These are phyloP conservation scores for Candida coquimbonensis DNA, from an alignment of 805 yeast genomes.

Conservation along the genomic window DNA sequence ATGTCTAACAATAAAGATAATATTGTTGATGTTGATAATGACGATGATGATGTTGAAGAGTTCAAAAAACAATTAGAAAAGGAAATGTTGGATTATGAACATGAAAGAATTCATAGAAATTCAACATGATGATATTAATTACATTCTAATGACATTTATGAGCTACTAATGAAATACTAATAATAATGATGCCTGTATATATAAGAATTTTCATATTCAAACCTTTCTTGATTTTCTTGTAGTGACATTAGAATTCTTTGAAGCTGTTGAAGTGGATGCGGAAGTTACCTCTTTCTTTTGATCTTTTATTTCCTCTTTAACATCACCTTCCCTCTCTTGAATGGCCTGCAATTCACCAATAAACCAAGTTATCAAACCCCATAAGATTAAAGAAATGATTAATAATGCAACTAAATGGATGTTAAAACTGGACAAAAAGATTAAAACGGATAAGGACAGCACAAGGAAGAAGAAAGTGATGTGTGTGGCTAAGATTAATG, in stretches of 20 bases:
- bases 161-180: not conserved
- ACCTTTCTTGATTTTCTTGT: not conserved
- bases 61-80: slow-evolving; percentile 16
- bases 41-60: slow-evolving; percentile 16
- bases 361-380: slow-evolving; percentile 87
- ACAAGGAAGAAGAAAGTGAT: slow-evolving; percentile 64
- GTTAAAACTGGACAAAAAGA: slow-evolving; percentile 47
- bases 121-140: not conserved
- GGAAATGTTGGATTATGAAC: slow-evolving; percentile 19
- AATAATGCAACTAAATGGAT: slow-evolving; percentile 57
- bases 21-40: slow-evolving; percentile 4
- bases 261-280: not conserved
- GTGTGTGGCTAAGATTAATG: slow-evolving; percentile 84
- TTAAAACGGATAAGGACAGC: slow-evolving; percentile 48
- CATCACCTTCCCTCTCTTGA: slow-evolving; percentile 10
- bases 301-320: not conserved
- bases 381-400: slow-evolving; percentile 55
- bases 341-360: slow-evolving; percentile 49
- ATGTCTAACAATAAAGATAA: not conserved
- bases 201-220: not conserved
- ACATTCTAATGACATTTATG: too few relatives aligned
- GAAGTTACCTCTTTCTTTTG: not conserved
- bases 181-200: not conserved
- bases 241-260: not conserved
- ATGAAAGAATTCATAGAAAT: slow-evolving; percentile 10